phyloP scores from a whole-genome alignment of 2,329 filamentous ascomycete genomes.

The Monosporascus sp. region DNA sequence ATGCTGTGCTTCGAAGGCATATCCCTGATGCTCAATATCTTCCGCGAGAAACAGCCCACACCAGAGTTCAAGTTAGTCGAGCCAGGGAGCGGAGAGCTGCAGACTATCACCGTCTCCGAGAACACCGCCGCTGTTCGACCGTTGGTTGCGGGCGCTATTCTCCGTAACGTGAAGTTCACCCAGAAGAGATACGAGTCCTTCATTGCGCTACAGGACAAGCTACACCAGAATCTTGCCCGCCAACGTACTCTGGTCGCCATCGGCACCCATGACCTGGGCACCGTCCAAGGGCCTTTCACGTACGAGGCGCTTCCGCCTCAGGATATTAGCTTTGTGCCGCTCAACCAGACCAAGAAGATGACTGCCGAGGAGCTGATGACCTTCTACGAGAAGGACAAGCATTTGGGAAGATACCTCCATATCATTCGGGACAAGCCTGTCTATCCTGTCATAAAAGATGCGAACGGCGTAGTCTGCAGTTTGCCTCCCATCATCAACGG shows the following conservation, averaged over 20 bases:
- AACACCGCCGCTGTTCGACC: constrained; percentile 75
- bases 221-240: constrained; percentile 91
- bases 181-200: constrained; percentile 92
- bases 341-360: constrained; percentile 91
- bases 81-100: constrained; percentile 66
- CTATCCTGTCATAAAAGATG: constrained; percentile 93
- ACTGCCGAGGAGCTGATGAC: constrained; percentile 83
- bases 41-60: constrained; percentile 68
- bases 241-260: constrained; percentile 94
- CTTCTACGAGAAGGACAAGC: constrained; percentile 92
- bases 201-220: constrained; percentile 95
- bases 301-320: constrained; percentile 91
- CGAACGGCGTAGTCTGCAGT: constrained; percentile 81
- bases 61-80: constrained; percentile 76
- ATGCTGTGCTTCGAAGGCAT: constrained; percentile 98
- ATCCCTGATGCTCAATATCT: constrained; percentile 91
- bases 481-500: constrained; percentile 97
- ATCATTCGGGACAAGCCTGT: constrained; percentile 92
- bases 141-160: constrained; percentile 81
- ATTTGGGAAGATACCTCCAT: constrained; percentile 83
- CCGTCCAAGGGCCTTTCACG: constrained; percentile 87
- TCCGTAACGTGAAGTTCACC: constrained; percentile 88
- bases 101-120: constrained; percentile 75
- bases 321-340: constrained; percentile 82
- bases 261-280: constrained; percentile 94